Percentiles rank a stretch among this genome's conserved stretches.
Conservation (phyloP, 192 early-diverging fungal genomes). For the Chytriomyces sp. region DNA sequence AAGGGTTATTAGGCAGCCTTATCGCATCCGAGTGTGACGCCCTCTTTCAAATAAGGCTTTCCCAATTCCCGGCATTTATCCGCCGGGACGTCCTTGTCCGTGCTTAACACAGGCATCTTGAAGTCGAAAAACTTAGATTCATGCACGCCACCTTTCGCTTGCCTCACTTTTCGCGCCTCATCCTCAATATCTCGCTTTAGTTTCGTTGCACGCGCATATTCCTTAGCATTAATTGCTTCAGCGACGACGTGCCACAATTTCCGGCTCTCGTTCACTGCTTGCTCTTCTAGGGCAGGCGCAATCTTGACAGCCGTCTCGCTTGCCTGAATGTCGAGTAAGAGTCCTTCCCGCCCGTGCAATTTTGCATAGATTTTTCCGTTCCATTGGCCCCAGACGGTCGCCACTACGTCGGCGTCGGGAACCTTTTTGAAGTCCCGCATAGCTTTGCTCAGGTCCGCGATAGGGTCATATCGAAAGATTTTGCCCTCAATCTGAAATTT, state of each 20-base stretch:
- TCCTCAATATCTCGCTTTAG: constrained; percentile 72
- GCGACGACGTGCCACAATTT: constrained; percentile 67
- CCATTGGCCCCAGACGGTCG: constrained; percentile 67
- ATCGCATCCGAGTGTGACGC: neutral
- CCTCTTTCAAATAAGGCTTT: constrained; percentile 31
- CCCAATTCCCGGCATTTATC: constrained; percentile 3
- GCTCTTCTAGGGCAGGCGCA: constrained; percentile 59
- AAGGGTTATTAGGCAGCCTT: too few relatives aligned
- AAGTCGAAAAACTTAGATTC: constrained; percentile 65
- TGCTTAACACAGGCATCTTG: constrained; percentile 15
- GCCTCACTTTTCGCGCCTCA: constrained; percentile 56
- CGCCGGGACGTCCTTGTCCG: neutral
- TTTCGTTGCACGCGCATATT: constrained; percentile 63
- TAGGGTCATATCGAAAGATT: constrained; percentile 63
- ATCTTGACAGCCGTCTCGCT: constrained; percentile 53
- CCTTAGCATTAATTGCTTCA: constrained; percentile 55
- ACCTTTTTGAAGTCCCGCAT: constrained; percentile 36
- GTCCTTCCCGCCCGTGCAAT: constrained; percentile 20
- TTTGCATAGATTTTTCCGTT: constrained; percentile 57
- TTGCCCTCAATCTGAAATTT: constrained; percentile 68
- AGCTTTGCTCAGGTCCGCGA: constrained; percentile 50
- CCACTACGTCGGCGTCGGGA: constrained; percentile 55
- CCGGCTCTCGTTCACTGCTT: constrained; percentile 65
- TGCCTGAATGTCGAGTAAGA: constrained; percentile 59
- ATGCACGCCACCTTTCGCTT: constrained; percentile 52